phyloP scores from a whole-genome alignment of 176 grass and related monocot genomes.

The Triticum timopheevii region DNA sequence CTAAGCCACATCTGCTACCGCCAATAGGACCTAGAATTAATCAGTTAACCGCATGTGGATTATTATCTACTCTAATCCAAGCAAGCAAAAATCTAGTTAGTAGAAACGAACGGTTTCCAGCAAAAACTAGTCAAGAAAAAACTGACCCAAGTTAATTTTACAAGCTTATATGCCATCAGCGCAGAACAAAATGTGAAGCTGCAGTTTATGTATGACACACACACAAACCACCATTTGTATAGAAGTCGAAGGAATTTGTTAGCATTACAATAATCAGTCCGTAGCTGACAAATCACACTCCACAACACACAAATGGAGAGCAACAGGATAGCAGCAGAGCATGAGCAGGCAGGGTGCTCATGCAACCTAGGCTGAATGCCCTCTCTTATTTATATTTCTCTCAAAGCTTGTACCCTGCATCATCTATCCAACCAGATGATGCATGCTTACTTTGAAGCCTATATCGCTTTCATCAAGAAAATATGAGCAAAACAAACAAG shows the following conservation, averaged over 20 bases:
- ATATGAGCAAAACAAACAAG: neutral
- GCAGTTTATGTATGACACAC: neutral
- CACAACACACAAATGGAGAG: neutral
- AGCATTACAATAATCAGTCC: neutral
- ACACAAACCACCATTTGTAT: neutral
- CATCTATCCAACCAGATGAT: neutral
- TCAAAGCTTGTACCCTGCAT: neutral
- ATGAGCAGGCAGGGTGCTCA: neutral
- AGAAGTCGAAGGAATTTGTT: neutral
- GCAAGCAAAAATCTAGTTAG: too few species aligned
- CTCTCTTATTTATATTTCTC: neutral
- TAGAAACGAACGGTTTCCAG: too few species aligned
- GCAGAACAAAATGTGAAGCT: neutral
- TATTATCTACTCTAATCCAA: too few species aligned
- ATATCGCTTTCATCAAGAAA: too few species aligned
- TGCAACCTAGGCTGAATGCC: neutral
- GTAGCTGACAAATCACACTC: neutral
- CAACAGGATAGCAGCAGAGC: neutral
- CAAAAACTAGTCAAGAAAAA: too few species aligned
- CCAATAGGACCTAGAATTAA: too few species aligned
- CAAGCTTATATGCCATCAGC: too few species aligned
- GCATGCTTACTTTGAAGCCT: neutral
- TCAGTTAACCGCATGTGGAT: too few species aligned
- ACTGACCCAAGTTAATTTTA: too few species aligned
- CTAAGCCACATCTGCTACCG: too few species aligned